phyloP scores from a whole-genome alignment of 78 protist genomes.

The Guillardia theta region DNA sequence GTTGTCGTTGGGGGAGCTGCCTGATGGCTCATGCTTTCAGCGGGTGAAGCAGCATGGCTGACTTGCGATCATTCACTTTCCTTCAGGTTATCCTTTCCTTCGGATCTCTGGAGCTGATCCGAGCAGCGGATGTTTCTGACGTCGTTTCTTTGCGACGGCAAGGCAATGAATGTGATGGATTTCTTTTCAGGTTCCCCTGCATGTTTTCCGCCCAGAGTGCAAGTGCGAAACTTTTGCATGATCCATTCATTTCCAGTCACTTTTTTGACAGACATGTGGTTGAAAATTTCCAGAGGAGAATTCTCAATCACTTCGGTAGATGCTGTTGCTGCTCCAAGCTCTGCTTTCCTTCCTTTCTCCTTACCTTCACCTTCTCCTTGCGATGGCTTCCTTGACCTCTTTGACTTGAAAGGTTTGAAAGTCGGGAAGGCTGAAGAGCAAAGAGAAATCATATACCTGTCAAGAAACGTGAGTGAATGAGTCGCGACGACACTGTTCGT shows the following conservation, averaged over 20 bases:
- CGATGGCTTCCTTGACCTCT: neutral
- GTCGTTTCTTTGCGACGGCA: neutral
- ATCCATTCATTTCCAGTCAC: too few species aligned
- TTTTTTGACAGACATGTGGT: neutral
- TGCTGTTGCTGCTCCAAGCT: neutral
- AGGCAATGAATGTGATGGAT: neutral
- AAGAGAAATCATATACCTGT: neutral
- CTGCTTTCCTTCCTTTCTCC: neutral
- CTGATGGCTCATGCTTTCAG: neutral
- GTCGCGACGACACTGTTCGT: neutral
- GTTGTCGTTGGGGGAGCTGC: neutral
- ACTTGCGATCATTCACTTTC: neutral
- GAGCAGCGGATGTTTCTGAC: neutral
- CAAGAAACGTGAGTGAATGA: neutral
- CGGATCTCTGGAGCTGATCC: neutral
- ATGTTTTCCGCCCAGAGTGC: too few species aligned
- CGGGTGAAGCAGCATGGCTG: neutral
- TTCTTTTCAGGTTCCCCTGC: neutral
- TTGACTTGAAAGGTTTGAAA: neutral
- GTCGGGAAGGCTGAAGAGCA: neutral
- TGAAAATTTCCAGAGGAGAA: neutral
- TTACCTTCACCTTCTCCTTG: neutral
- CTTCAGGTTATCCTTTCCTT: neutral
- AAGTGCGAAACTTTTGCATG: too few species aligned
- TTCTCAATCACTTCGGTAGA: neutral